A percentile compares a stretch with the other conserved stretches of the same genome.
phyloP scores from a whole-genome alignment of 164 flowering plant genomes.

The Protea cynaroides region DNA sequence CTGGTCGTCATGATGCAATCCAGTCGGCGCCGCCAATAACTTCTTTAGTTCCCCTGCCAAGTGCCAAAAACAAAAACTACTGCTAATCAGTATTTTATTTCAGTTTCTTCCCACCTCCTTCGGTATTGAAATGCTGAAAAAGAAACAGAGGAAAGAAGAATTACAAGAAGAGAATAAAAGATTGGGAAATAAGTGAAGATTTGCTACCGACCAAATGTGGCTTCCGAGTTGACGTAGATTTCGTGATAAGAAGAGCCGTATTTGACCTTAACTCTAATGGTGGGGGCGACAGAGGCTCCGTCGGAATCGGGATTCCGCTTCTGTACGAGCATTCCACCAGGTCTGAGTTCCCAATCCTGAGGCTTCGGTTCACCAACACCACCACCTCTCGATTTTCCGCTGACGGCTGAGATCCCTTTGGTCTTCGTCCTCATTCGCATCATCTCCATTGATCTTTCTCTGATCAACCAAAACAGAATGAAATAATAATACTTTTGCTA shows the following conservation, averaged over 20 bases:
- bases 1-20: conserved; percentile 61
- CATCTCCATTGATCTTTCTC: too few species aligned
- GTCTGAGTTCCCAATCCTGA: conserved; percentile 63
- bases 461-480: too few species aligned
- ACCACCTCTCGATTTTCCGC: not conserved
- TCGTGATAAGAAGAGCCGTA: conserved; percentile 9
- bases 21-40: conserved; percentile 48
- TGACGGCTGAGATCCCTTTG: too few species aligned
- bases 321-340: conserved; percentile 83
- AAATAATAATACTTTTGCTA: too few species aligned
- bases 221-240: conserved; percentile 25
- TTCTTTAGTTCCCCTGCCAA: conserved; percentile 48
- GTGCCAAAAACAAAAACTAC: too few species aligned
- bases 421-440: too few species aligned
- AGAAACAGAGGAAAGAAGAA: too few species aligned
- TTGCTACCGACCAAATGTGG: conserved; percentile 39
- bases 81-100: too few species aligned
- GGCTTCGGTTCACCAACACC: conserved; percentile 9
- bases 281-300: conserved; percentile 33
- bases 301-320: conserved; percentile 41
- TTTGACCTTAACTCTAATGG: conserved; percentile 58
- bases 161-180: too few species aligned
- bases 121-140: too few species aligned
- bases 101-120: too few species aligned
- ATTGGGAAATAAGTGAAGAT: too few species aligned